Evolutionary conservation across 108 stramenopile species (phyloP), one percentile per base, ranked within the genome.

Genomic region (Pseudonitzschia multiseries): DNA sequence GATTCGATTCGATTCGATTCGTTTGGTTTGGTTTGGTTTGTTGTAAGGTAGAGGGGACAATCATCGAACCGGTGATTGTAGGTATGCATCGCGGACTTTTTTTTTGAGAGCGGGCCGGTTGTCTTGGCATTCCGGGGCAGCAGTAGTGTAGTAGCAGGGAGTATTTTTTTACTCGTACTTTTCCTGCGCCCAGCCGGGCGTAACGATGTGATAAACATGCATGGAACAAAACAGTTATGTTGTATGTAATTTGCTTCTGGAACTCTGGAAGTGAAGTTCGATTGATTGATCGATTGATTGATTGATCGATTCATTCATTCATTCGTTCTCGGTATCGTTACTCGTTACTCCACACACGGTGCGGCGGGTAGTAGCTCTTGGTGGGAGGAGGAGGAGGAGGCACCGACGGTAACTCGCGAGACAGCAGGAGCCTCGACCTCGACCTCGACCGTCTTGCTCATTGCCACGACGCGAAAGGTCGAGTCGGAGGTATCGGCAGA

Each of bases 281-380:
- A 48, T 48, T 48, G 46, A 48, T 36, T 6, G 36, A 36, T 36
- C 36, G 36, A 36, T 36, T 6, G 2, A 36, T 36, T 6, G 36
- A 36, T 36, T 6, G 4, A 36, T 36, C 36, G 36, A 36, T 36
- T 6, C 36, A 6, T 36, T 36, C 36, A 36, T 36, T 36, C 36
- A 36, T 5, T 6, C 36, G 36, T 18, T 14, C 18, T 2, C 1
- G 46, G 12, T 48, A 2, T 48, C 46, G 18, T 8, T 36, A 6
- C 6, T n/a, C 57, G n/a, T 40, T 62, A 62, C 31, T 62, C 61
- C 61, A 62, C 32, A 20, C 33, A 62, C 14, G 61, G 61, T 9
- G 36, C 26, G 15, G 61, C 61, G 17, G 33, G 14, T 24, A 33
- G 1, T 0, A 62, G 14, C 8, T 62, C 18, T 2, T n/a, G n/a